Evolutionary conservation across 2,329 filamentous ascomycete species (phyloP).

Genomic region (Cordyceps militaris): DNA sequence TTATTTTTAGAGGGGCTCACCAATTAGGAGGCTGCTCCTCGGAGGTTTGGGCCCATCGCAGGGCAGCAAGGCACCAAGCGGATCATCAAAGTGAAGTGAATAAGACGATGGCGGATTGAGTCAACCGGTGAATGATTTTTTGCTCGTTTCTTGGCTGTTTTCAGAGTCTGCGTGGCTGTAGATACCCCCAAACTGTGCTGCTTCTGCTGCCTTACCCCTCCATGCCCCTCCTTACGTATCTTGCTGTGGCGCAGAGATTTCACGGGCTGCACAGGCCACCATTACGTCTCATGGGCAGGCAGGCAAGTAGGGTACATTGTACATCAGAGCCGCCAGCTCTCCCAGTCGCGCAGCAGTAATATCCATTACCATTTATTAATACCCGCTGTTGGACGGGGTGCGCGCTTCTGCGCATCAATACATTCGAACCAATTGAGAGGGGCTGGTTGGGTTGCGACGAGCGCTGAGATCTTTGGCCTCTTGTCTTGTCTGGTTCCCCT

Average conservation of each 20-base stretch:
- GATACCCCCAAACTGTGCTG: background rate
- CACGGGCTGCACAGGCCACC: constrained; percentile 5
- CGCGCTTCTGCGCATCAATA: background rate
- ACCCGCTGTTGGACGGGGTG: too few species aligned
- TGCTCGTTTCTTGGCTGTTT: background rate
- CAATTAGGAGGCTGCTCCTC: background rate
- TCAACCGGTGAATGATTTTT: background rate
- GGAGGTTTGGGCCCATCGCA: constrained; percentile 6
- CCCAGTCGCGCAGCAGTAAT: too few species aligned
- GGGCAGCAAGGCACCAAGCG: constrained; percentile 7
- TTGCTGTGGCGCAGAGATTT: constrained; percentile 4
- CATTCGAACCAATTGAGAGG: constrained; percentile 4
- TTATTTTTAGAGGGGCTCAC: background rate
- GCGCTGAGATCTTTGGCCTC: background rate
- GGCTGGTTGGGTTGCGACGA: constrained; percentile 1
- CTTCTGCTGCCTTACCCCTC: constrained; percentile 1
- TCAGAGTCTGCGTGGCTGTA: background rate
- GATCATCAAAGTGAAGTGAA: background rate
- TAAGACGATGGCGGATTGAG: background rate
- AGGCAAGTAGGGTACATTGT: background rate
- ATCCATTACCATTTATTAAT: too few species aligned
- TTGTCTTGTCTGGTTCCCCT: background rate
- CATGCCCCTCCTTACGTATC: constrained; percentile 7
- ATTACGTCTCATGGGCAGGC: background rate
- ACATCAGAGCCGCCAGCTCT: background rate